Percentiles rank a stretch among this genome's conserved stretches.
Conservation (phyloP, 495 filamentous ascomycete genomes). For the Pyronema domesticum region DNA sequence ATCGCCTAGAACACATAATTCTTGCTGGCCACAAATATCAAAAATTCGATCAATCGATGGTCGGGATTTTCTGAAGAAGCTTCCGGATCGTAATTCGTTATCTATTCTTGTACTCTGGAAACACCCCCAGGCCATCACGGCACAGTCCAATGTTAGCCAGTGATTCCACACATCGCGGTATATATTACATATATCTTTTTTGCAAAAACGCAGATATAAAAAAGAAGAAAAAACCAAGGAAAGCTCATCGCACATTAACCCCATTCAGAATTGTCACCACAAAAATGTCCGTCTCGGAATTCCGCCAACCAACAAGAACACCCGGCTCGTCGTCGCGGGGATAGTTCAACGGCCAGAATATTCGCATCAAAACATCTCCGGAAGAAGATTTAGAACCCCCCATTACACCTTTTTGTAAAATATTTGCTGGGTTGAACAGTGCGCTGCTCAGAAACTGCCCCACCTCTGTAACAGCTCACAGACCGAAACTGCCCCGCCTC, state of each 20-base stretch:
- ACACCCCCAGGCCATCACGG: neutral
- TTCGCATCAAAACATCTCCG: conserved; percentile 72
- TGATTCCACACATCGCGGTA: neutral
- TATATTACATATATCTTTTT: conserved; percentile 7
- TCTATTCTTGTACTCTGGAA: conserved; percentile 56
- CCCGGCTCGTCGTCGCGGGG: conserved; percentile 53
- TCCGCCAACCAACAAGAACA: conserved; percentile 86
- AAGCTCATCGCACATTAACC: conserved; percentile 51
- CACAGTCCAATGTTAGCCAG: neutral
- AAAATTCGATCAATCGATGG: conserved; percentile 69
- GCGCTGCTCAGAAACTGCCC: too few relatives aligned
- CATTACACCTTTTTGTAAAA: neutral
- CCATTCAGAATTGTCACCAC: conserved; percentile 77
- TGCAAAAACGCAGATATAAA: neutral
- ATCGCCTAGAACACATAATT: conserved; percentile 71
- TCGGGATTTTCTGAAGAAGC: conserved; percentile 63
- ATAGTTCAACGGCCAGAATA: conserved; percentile 94
- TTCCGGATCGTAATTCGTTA: conserved; percentile 66
- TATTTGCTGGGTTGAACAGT: conserved; percentile 24
- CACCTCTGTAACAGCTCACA: too few relatives aligned
- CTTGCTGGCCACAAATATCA: conserved; percentile 60
- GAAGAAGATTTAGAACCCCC: conserved; percentile 27
- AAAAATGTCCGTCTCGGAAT: conserved; percentile 77
- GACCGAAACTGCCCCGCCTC: conserved; percentile 69
- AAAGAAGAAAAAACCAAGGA: neutral